Evolutionary conservation across 108 stramenopile genomes (phyloP).

Genomic region (Cyclotella kingstonii): DNA sequence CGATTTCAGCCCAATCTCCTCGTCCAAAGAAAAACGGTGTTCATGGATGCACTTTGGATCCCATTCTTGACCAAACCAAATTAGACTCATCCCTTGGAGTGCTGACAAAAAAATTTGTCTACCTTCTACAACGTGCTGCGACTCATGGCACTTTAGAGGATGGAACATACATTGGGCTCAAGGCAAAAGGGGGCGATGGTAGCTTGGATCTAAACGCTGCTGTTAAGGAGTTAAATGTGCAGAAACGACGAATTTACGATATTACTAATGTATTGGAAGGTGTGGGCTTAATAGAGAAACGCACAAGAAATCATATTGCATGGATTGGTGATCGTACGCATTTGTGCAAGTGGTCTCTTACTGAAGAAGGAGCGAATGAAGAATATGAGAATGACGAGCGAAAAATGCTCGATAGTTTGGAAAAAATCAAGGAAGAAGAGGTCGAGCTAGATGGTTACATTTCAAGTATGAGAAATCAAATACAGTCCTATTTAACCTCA

Average conservation of each 20-base stretch:
- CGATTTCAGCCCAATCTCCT: not conserved
- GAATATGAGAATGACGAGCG: slow-evolving; percentile 17
- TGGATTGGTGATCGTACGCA: slow-evolving; percentile 51
- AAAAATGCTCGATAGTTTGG: slow-evolving; percentile 17
- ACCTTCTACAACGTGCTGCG: slow-evolving; percentile 60
- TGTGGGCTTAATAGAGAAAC: slow-evolving; percentile 85
- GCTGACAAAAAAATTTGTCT: slow-evolving; percentile 90
- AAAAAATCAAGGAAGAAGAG: slow-evolving; percentile 29
- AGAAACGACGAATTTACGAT: slow-evolving; percentile 93
- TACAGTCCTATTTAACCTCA: slow-evolving; percentile 25
- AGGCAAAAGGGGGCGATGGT: slow-evolving; percentile 25
- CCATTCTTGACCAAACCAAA: slow-evolving; percentile 19
- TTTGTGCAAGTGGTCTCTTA: not conserved
- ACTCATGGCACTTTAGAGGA: slow-evolving; percentile 43
- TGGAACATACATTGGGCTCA: slow-evolving; percentile 19
- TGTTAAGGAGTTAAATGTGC: slow-evolving; percentile 77
- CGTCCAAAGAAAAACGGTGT: not conserved
- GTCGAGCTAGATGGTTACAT: slow-evolving; percentile 37
- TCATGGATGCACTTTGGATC: not conserved
- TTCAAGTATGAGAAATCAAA: slow-evolving; percentile 32
- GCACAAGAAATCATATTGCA: slow-evolving; percentile 87
- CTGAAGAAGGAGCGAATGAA: not conserved
- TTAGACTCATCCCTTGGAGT: slow-evolving; percentile 89
- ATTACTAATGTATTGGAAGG: slow-evolving; percentile 96
- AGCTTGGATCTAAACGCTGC: slow-evolving; percentile 91